Evolutionary conservation across 805 yeast genomes (phyloP).

Genomic region (Brettanomyces bruxellensis): DNA sequence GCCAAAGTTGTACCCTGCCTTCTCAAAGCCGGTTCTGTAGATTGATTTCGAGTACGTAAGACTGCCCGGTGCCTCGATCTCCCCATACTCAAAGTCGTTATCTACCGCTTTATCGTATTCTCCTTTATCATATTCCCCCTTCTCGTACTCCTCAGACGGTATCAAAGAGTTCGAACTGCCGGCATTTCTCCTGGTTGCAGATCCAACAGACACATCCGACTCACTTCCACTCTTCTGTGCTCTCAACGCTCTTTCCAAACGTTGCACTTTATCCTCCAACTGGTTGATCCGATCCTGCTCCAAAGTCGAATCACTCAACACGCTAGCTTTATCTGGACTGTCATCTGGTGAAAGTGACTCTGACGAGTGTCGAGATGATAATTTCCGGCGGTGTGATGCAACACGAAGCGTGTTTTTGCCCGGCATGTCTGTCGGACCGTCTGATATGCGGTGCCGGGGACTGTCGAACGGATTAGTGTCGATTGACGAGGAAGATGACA

Average conservation of each 20-base stretch:
- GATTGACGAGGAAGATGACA: no score
- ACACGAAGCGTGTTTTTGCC: no score
- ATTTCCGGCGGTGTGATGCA: no score
- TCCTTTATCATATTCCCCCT: conserved; percentile 5
- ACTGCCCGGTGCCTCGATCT: conserved; percentile 24
- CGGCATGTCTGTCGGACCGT: no score
- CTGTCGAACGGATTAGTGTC: no score
- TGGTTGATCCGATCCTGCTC: conserved; percentile 18
- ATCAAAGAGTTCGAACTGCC: conserved; percentile 6
- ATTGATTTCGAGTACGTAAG: conserved; percentile 25
- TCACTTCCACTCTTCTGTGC: conserved; percentile 9
- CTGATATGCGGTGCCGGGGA: no score
- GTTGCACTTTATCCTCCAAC: conserved; percentile 25
- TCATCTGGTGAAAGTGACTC: not conserved
- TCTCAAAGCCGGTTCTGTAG: conserved; percentile 27
- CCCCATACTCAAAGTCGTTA: conserved; percentile 26
- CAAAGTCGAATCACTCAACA: no score
- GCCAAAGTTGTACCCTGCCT: conserved; percentile 25
- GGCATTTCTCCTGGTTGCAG: conserved; percentile 1
- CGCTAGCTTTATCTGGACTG: not conserved
- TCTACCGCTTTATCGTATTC: conserved; percentile 3
- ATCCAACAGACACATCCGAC: conserved; percentile 10
- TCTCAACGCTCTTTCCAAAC: conserved; percentile 20
- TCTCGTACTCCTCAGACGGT: conserved; percentile 16
- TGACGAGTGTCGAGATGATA: no score